A percentile compares a stretch with the other conserved stretches of the same genome.
phyloP scores from a whole-genome alignment of 2,329 filamentous ascomycete species.

The Exophiala spinifera region DNA sequence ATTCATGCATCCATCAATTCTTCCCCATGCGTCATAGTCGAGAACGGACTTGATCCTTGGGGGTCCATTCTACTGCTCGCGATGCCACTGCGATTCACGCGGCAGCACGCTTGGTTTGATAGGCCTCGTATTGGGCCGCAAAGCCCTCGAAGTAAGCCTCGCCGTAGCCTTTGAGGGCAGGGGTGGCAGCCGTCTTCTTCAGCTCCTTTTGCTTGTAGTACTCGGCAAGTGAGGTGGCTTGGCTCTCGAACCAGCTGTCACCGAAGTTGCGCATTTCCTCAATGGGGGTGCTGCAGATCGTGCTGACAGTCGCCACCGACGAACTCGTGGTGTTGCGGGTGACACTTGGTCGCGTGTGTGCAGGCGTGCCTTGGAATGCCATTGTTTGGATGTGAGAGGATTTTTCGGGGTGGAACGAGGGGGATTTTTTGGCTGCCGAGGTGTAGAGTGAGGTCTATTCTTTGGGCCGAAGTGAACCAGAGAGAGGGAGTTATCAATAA shows the following conservation, averaged over 20 bases:
- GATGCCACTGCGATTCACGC: too few relatives aligned
- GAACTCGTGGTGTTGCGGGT: neutral
- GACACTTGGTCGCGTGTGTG: neutral
- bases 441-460: too few relatives aligned
- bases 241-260: neutral
- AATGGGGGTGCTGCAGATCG: neutral
- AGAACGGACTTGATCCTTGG: too few relatives aligned
- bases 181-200: neutral
- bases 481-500: too few relatives aligned
- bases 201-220: neutral
- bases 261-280: neutral
- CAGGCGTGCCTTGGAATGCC: neutral
- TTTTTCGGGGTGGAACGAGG: neutral
- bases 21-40: too few relatives aligned
- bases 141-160: neutral
- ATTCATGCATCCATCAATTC: too few relatives aligned
- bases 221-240: neutral
- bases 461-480: too few relatives aligned
- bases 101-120: neutral
- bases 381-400: neutral
- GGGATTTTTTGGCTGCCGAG: neutral
- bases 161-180: neutral
- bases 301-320: neutral
- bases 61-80: too few relatives aligned
- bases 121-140: neutral